Evolutionary conservation across 768 basidiomycete genomes (phyloP).

Genomic region (Lentinula boryana): DNA sequence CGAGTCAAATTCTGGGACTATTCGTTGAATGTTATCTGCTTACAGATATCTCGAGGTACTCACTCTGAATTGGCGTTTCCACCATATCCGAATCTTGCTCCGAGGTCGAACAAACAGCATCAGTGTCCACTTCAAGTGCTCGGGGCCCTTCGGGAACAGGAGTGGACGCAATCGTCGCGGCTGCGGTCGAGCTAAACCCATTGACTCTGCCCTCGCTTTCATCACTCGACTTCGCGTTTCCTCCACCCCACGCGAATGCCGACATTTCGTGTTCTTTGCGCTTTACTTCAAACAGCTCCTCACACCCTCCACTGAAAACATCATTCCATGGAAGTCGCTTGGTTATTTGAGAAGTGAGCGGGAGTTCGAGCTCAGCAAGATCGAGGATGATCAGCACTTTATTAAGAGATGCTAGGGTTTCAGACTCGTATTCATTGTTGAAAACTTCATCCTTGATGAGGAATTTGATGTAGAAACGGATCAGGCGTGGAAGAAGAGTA

Average conservation of each 20-base stretch:
- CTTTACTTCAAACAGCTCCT: conserved; percentile 42
- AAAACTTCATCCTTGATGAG: conserved; percentile 52
- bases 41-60: conserved; percentile 16
- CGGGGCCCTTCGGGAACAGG: background rate
- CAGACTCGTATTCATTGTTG: conserved; percentile 20
- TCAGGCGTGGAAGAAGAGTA: conserved; percentile 42
- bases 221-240: background rate
- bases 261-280: conserved; percentile 29
- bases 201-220: background rate
- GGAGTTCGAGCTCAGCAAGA: conserved; percentile 43
- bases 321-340: conserved; percentile 38
- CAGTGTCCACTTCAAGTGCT: background rate
- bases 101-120: conserved; percentile 14
- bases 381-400: conserved; percentile 37
- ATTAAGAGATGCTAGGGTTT: conserved; percentile 39
- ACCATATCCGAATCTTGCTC: conserved; percentile 17
- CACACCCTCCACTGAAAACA: conserved; percentile 42
- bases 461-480: conserved; percentile 57
- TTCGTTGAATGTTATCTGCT: conserved; percentile 16
- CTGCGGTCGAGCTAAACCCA: background rate
- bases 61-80: conserved; percentile 14
- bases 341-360: conserved; percentile 39
- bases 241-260: background rate
- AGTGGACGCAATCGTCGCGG: background rate
- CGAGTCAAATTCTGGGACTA: background rate